phyloP scores from a whole-genome alignment of 805 yeast species.

The Barnettozyma californica region DNA sequence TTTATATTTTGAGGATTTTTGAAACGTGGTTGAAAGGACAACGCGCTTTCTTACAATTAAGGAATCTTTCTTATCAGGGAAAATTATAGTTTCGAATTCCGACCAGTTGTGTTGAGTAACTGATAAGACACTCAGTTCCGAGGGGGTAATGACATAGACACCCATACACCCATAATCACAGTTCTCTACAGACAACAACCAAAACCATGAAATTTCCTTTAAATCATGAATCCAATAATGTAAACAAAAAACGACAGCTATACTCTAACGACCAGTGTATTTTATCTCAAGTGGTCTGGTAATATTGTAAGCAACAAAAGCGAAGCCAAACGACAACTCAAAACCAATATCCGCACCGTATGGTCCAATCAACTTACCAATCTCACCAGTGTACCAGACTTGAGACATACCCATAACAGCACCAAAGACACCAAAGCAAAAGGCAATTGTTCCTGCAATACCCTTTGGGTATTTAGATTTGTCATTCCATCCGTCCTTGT shows the following conservation, averaged over 20 bases:
- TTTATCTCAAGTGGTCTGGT: conserved; percentile 66
- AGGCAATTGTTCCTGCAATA: conserved; percentile 68
- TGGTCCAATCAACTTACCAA: conserved; percentile 55
- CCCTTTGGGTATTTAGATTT: conserved; percentile 65
- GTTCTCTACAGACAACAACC: neutral
- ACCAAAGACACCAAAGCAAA: conserved; percentile 82
- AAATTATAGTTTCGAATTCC: too few relatives aligned
- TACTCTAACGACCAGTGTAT: conserved; percentile 43
- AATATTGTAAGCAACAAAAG: conserved; percentile 57
- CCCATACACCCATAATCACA: neutral
- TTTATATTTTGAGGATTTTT: neutral
- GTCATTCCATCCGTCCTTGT: conserved; percentile 57
- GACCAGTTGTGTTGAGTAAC: neutral
- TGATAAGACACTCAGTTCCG: neutral
- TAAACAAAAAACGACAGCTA: too few relatives aligned
- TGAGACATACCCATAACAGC: conserved; percentile 85
- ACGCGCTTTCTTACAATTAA: neutral
- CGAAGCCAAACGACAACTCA: conserved; percentile 66
- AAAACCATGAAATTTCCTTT: neutral
- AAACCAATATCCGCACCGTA: conserved; percentile 81
- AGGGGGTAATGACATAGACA: too few relatives aligned
- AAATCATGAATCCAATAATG: neutral
- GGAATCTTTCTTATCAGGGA: neutral
- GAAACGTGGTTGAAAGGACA: neutral
- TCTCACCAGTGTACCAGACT: conserved; percentile 73